Percentiles rank a stretch among this genome's conserved stretches.
Conservation (phyloP, 805 yeast genomes). For the Kodamaea leandrae region DNA sequence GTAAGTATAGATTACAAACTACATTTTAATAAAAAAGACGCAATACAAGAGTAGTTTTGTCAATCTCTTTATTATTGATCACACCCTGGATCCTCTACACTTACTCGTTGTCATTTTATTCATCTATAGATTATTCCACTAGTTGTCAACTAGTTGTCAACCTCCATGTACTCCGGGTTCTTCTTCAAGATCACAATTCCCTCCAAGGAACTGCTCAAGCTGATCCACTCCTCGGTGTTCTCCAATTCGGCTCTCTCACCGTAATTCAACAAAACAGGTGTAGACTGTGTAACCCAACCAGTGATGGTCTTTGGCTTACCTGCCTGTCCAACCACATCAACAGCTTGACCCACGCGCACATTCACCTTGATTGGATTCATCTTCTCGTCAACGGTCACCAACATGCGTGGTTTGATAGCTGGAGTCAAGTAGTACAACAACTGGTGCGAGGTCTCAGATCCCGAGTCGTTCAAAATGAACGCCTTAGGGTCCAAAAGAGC, state of each 20-base stretch:
- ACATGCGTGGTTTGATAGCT: slow-evolving; percentile 88
- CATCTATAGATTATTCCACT: too few species aligned
- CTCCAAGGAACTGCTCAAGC: slow-evolving; percentile 78
- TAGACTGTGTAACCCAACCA: slow-evolving; percentile 98
- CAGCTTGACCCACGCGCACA: slow-evolving; percentile 98
- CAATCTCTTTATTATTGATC: background rate
- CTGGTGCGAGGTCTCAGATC: slow-evolving; percentile 56
- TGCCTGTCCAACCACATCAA: slow-evolving; percentile 97
- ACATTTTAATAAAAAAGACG: slow-evolving; percentile 4
- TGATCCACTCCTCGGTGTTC: slow-evolving; percentile 79
- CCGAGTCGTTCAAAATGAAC: slow-evolving; percentile 68
- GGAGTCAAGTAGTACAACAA: slow-evolving; percentile 82
- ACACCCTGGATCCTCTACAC: too few species aligned
- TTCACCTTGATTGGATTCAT: slow-evolving; percentile 91
- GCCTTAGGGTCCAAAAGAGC: slow-evolving; percentile 82
- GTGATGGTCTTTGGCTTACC: slow-evolving; percentile 98
- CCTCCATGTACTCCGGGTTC: slow-evolving; percentile 79
- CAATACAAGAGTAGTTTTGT: too few species aligned
- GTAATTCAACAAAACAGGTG: slow-evolving; percentile 89
- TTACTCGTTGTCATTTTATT: background rate
- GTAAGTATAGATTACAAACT: background rate
- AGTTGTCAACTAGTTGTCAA: slow-evolving; percentile 33
- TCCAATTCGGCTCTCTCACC: slow-evolving; percentile 98
- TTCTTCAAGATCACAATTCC: slow-evolving; percentile 92
- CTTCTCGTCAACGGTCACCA: slow-evolving; percentile 88